Base-by-base conservation (phyloP, 805 yeast genomes). In the Ogataea populi-albae region DNA sequence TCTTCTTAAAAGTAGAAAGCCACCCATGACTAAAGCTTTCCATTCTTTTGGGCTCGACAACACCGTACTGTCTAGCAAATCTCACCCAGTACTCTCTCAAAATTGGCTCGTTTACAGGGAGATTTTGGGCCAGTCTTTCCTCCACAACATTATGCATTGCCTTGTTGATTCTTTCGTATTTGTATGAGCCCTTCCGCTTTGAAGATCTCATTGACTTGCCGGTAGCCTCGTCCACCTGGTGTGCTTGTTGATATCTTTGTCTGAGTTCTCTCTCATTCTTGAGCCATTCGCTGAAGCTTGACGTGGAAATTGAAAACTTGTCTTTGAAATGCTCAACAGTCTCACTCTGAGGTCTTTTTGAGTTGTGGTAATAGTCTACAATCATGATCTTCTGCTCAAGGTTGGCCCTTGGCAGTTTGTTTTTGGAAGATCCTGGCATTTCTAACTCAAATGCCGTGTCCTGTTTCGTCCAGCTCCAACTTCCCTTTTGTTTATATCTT, bases 251-350 rank as follows among this genome's bases (percentile, higher is more conserved):
- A 45, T 65, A 66, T 32, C 79, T 54, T 31, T 58, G 59, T n/a
- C 80, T 51, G 26, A 77, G 54, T 16, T 75, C 75, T 3, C 46
- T 56, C 50, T 77, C 82, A 39, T 68, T 62, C 52, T 75, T 76
- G 26, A 77, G 50, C 84, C 84, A 77, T 48, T 77, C 82, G 47
- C 77, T 68, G 45, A 77, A 69, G 11, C 77, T 69, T 17, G 79
- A 73, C 1, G 81, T 75, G n/a, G 79, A 72, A 9, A 77, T 75
- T 11, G 80, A 66, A 32, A 71, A 66, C 41, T 64, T 64, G 35
- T 70, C 62, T 42, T 67, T 69, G 55, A 69, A 77, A 30, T 65
- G 56, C 28, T 75, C 75, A 15, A 77, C 83, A 0, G 78, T 71
- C 43, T 71, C 78, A 59, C 71, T 72, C 54, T 77, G 82, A 10